Conservation (phyloP, 169 alveolate species). For the Eimeria necatrix region DNA sequence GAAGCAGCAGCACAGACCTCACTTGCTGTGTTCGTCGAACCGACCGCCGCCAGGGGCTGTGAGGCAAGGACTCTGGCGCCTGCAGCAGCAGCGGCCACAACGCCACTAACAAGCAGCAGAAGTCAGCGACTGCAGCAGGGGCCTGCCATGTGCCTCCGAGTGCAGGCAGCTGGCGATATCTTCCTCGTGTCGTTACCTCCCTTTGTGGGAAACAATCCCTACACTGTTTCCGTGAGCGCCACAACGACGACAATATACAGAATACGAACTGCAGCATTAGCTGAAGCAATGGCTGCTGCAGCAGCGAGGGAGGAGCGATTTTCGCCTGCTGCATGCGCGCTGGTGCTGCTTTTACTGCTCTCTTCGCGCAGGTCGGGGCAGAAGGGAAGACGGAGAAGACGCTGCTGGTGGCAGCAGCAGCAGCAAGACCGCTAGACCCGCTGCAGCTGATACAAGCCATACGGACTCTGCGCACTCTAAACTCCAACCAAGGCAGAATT, state of each 20-base stretch:
- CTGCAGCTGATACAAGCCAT: not conserved
- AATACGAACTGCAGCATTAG: not conserved
- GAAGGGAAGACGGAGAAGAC: not conserved
- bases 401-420: not conserved
- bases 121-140: not conserved
- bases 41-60: no score
- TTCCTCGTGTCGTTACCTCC: not conserved
- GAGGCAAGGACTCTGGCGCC: not conserved
- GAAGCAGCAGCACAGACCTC: not conserved
- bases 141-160: not conserved
- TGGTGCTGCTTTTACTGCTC: not conserved
- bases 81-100: not conserved
- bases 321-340: not conserved
- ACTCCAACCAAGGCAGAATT: not conserved
- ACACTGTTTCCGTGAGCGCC: not conserved
- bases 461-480: not conserved
- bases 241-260: not conserved
- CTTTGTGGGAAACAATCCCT: not conserved
- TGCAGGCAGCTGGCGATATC: not conserved
- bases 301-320: no score
- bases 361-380: not conserved
- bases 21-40: not conserved
- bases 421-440: not conserved
- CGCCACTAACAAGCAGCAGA: not conserved
- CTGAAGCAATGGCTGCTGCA: not conserved